phyloP scores from a whole-genome alignment of 1,139 yeast species.

The Meyerozyma athensensis region DNA sequence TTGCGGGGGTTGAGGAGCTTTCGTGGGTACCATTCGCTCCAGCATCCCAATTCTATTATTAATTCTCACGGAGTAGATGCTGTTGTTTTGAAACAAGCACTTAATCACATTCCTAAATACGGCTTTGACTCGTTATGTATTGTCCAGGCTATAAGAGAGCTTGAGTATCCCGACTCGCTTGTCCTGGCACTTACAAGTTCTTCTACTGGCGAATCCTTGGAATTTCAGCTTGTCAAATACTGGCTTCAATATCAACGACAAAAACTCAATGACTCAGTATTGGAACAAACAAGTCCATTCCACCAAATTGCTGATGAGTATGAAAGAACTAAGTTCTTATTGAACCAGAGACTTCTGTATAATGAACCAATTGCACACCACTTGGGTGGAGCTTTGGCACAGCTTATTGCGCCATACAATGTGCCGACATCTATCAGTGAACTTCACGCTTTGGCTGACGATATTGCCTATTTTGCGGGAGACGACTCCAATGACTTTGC shows the following conservation, averaged over 20 bases:
- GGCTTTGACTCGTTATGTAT: constrained; percentile 70
- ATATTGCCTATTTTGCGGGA: constrained; percentile 73
- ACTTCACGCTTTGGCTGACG: constrained; percentile 74
- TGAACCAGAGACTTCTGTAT: constrained; percentile 57
- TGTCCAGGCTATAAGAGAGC: constrained; percentile 53
- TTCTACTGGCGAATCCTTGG: constrained; percentile 29
- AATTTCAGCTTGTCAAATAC: constrained; percentile 43
- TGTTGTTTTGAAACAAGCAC: constrained; percentile 29
- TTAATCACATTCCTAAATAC: constrained; percentile 54
- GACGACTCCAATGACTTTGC: constrained; percentile 81
- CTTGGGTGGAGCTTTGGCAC: constrained; percentile 47
- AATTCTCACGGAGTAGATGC: constrained; percentile 28
- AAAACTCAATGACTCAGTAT: constrained; percentile 26
- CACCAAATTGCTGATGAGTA: constrained; percentile 44
- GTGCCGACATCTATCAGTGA: constrained; percentile 52
- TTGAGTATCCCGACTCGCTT: constrained; percentile 65
- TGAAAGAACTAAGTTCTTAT: constrained; percentile 50
- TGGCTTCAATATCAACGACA: constrained; percentile 40
- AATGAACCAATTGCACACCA: constrained; percentile 51
- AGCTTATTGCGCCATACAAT: constrained; percentile 53
- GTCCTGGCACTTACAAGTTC: constrained; percentile 47
- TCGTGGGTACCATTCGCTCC: constrained; percentile 30
- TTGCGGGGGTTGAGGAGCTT: neutral
- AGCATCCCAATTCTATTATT: constrained; percentile 31
- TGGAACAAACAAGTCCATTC: constrained; percentile 23